These are phyloP conservation scores for Ceratocystis huliohia DNA, from an alignment of 2,329 filamentous ascomycete species.

Conservation along the genomic window DNA sequence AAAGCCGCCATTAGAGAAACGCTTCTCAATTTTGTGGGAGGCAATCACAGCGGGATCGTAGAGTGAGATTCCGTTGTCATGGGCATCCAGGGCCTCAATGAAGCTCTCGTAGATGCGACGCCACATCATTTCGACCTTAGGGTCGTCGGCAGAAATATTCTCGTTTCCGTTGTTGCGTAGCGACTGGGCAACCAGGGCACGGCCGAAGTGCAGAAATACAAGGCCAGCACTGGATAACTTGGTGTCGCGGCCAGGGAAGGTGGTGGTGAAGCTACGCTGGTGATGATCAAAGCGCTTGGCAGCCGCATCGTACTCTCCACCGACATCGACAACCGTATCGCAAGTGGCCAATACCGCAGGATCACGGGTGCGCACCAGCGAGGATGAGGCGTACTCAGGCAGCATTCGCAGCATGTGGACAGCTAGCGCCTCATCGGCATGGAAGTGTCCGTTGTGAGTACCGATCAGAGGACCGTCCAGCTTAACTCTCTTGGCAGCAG, in stretches of 20 bases:
- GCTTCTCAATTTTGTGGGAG: slow-evolving; percentile 63
- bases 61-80: slow-evolving; percentile 84
- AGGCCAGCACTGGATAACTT: slow-evolving; percentile 90
- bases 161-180: slow-evolving; percentile 29
- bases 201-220: slow-evolving; percentile 92
- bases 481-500: slow-evolving; percentile 72
- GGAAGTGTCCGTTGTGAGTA: slow-evolving; percentile 97
- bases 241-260: slow-evolving; percentile 70
- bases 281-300: slow-evolving; percentile 88
- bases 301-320: slow-evolving; percentile 73
- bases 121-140: slow-evolving; percentile 64
- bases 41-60: slow-evolving; percentile 62
- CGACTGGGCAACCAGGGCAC: slow-evolving; percentile 57
- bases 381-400: slow-evolving; percentile 60
- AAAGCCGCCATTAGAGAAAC: slow-evolving; percentile 72
- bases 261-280: slow-evolving; percentile 77
- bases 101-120: slow-evolving; percentile 86
- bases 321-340: slow-evolving; percentile 96
- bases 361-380: slow-evolving; percentile 79
- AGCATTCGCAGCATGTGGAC: slow-evolving; percentile 90
- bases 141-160: slow-evolving; percentile 42
- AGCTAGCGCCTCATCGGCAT: slow-evolving; percentile 93
- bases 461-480: slow-evolving; percentile 53
- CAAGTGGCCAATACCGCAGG: slow-evolving; percentile 63
- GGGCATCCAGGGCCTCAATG: slow-evolving; percentile 89